These are phyloP conservation scores for Nakazawaea ambrosiae DNA, from an alignment of 805 yeast species.

Conservation along the genomic window DNA sequence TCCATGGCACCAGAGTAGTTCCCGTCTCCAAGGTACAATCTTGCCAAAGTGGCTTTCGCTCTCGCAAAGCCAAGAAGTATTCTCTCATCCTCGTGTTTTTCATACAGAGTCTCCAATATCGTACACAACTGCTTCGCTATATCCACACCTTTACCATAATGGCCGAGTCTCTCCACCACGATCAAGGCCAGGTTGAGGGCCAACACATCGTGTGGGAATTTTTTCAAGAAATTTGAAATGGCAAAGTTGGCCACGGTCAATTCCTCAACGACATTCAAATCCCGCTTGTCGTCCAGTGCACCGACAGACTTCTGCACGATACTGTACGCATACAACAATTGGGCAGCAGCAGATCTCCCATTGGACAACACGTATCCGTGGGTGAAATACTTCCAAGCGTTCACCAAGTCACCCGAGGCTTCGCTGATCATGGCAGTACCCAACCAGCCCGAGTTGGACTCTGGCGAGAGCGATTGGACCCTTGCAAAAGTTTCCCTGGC, in stretches of 20 bases:
- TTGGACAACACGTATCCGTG: slow-evolving; percentile 77
- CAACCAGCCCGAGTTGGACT: slow-evolving; percentile 69
- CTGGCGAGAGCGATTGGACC: slow-evolving; percentile 80
- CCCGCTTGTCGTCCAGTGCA: slow-evolving; percentile 39
- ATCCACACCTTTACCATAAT: slow-evolving; percentile 45
- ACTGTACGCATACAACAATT: slow-evolving; percentile 62
- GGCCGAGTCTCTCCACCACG: slow-evolving; percentile 64
- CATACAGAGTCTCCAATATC: slow-evolving; percentile 50
- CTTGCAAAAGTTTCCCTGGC: slow-evolving; percentile 68
- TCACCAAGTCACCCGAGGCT: slow-evolving; percentile 37
- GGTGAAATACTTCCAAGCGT: slow-evolving; percentile 55
- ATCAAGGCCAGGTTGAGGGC: slow-evolving; percentile 52
- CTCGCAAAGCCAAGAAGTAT: slow-evolving; percentile 44
- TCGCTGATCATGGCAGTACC: slow-evolving; percentile 69
- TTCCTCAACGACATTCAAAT: slow-evolving; percentile 56
- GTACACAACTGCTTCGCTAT: slow-evolving; percentile 39
- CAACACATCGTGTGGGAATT: slow-evolving; percentile 46
- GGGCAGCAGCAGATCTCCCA: slow-evolving; percentile 64
- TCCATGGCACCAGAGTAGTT: slow-evolving; percentile 55
- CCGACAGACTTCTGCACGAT: slow-evolving; percentile 41
- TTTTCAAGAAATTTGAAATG: slow-evolving; percentile 57
- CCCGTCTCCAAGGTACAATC: slow-evolving; percentile 58
- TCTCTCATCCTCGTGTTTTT: slow-evolving; percentile 40
- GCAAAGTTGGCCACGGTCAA: slow-evolving; percentile 60
- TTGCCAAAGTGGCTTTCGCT: slow-evolving; percentile 63